Evolutionary conservation across 495 filamentous ascomycete genomes (phyloP), one percentile per base, ranked within the genome.

Genomic region (Pyronema omphalodes): DNA sequence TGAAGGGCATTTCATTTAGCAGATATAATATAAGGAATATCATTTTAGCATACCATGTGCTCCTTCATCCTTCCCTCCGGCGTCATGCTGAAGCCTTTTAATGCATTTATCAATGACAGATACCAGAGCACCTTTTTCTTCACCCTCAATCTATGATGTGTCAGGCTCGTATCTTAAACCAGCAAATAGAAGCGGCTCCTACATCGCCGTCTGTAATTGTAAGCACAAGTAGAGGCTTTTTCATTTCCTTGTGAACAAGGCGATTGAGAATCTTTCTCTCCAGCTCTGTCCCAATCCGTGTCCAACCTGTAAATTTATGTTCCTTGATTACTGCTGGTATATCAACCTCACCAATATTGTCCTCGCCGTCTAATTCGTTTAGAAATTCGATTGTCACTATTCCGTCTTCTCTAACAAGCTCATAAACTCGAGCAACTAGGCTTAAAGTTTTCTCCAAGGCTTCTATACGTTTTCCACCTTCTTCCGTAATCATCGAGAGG

Each of bases 401-500:
- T 23, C 81, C 80, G 60, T 80, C 76, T 18, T 74, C 63, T 55
- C 83, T 80, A 55, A 83, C 82, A 15, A 79, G 74, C n/a, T 75
- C 73, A 12, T 77, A 78, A 0, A 77, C 76, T 29, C 71, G 71
- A 6, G 76, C 73, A 34, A 83, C 76, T 3, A 76, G 68, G 7
- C 71, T 65, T 11, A 85, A 63, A 53, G 79, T 79, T 33, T 76
- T 64, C 54, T 71, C 68, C 35, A 83, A 67, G 53, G 81, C 79
- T 6, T 74, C 67, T 64, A 77, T 79, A 40, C 81, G 73, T 36
- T 75, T 65, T 51, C 73, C 71, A 0, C 39, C 44, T 58, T 80
- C 77, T 56, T 81, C 74, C 37, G 81, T 76, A 40, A 71, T 66
- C 66, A 85, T 84, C n/a, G 81, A 83, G n/a, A 76, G 76, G 62